Evolutionary conservation across 495 filamentous ascomycete genomes (phyloP), one percentile per base, ranked within the genome.

Genomic region (Pseudevernia furfuracea): DNA sequence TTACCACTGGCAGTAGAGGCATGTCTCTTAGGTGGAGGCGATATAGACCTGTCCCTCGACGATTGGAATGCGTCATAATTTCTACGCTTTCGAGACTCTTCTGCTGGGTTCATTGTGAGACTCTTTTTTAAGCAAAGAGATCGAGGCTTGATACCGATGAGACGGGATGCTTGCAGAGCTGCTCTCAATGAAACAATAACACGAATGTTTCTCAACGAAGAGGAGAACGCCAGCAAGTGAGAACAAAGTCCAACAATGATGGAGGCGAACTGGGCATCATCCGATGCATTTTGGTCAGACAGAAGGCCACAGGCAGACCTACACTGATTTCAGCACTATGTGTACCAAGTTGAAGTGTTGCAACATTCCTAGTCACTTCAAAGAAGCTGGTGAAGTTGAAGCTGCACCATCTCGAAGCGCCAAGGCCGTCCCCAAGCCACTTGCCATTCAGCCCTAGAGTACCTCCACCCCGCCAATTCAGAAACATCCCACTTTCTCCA

Each of bases 1-100:
- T 23, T 52, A 14, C 17, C 23, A 10, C 12, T 57, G 10, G 43
- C 30, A 7, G 44, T 23, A 23, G 43, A 44, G 1, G 61, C 49
- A 25, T n/a, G 25, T 23, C 55, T 48, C 46, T 66, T 66, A 7
- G 64, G 57, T 7, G 64, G 64, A 12, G 64, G 64, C 21, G 64
- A 66, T 38, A 66, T 66, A 14, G 64, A 66, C 2, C 36, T 38
- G 25, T 57, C 1, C 15, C 58, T 66, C 34, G 19, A 4, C 11
- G 36, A 14, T 0, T 44, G 23, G 25, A 55, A 63, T 0, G 23
- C 61, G n/a, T 63, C 25, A 25, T 41, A 23, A 32, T 30, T 44
- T 23, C 52, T 57, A 32, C 61, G 61, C 38, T 53, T 63, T 34
- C 28, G 52, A 23, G 48, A 38, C 19, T 56, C 61, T 28, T 39